phyloP scores from a whole-genome alignment of 2,329 filamentous ascomycete genomes.

The Nemania abortiva region DNA sequence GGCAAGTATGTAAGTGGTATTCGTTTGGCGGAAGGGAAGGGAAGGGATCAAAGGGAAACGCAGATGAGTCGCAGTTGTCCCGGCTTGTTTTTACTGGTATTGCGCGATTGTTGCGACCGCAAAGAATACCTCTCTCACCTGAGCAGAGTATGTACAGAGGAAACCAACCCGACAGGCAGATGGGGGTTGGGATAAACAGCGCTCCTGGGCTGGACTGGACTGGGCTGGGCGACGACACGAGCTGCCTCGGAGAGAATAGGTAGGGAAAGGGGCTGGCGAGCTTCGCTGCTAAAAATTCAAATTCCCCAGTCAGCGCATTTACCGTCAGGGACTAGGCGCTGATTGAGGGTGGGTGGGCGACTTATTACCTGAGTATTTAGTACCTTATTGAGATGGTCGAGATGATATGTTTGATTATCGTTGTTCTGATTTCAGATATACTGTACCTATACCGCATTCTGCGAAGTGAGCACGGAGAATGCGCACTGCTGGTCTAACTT shows the following conservation, averaged over 20 bases:
- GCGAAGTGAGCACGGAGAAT: slow-evolving; percentile 14
- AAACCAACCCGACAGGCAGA: background rate
- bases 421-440: slow-evolving; percentile 31
- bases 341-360: slow-evolving; percentile 24
- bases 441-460: background rate
- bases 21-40: slow-evolving; percentile 24
- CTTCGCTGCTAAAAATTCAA: slow-evolving; percentile 33
- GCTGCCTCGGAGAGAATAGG: slow-evolving; percentile 24
- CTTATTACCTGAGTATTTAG: slow-evolving; percentile 23
- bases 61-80: slow-evolving; percentile 33
- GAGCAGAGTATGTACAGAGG: background rate
- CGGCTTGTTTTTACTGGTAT: slow-evolving; percentile 16
- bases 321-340: slow-evolving; percentile 6
- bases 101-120: slow-evolving; percentile 37
- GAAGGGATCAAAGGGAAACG: slow-evolving; percentile 28
- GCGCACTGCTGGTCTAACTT: slow-evolving; percentile 13
- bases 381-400: slow-evolving; percentile 19
- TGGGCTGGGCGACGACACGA: slow-evolving; percentile 17
- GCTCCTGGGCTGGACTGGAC: slow-evolving; percentile 6
- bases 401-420: slow-evolving; percentile 35
- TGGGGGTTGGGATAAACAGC: slow-evolving; percentile 8
- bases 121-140: slow-evolving; percentile 21
- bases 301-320: slow-evolving; percentile 29
- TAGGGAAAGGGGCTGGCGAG: slow-evolving; percentile 34
- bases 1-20: slow-evolving; percentile 8